Percentiles rank a stretch among this genome's conserved stretches.
These are phyloP conservation scores for Ogataea trehalophila DNA, from an alignment of 805 yeast species.

Conservation along the genomic window DNA sequence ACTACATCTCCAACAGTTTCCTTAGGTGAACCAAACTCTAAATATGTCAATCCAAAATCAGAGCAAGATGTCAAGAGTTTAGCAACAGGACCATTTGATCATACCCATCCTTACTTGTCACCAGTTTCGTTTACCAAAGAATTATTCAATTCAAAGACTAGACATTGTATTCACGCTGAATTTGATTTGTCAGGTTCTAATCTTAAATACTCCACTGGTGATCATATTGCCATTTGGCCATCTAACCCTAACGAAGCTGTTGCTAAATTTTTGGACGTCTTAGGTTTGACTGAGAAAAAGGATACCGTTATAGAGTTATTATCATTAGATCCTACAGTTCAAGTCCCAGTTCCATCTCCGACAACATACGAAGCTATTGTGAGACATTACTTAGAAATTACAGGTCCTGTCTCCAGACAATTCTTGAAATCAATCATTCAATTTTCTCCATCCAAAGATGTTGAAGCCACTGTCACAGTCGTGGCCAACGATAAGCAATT, in stretches of 20 bases:
- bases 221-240: conserved; percentile 93
- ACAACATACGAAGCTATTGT: conserved; percentile 85
- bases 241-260: conserved; percentile 79
- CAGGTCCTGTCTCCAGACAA: conserved; percentile 93
- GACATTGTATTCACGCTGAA: conserved; percentile 89
- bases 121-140: conserved; percentile 58
- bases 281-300: conserved; percentile 51
- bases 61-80: conserved; percentile 26
- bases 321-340: conserved; percentile 64
- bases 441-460: conserved; percentile 70
- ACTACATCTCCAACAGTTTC: conserved; percentile 38
- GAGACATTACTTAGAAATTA: conserved; percentile 83
- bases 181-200: conserved; percentile 73
- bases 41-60: conserved; percentile 39
- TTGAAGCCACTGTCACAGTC: conserved; percentile 42
- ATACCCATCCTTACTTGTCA: conserved; percentile 78
- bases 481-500: conserved; percentile 64
- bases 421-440: conserved; percentile 65
- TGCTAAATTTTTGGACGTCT: conserved; percentile 55
- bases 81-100: conserved; percentile 71
- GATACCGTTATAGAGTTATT: conserved; percentile 58
- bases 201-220: conserved; percentile 89
- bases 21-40: conserved; percentile 77
- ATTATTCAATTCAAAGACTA: conserved; percentile 55
- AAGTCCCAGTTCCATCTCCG: conserved; percentile 59